Percentiles rank a stretch among this genome's conserved stretches.
phyloP scores from a whole-genome alignment of 2,329 filamentous ascomycete species.

The Clonostachys solani region DNA sequence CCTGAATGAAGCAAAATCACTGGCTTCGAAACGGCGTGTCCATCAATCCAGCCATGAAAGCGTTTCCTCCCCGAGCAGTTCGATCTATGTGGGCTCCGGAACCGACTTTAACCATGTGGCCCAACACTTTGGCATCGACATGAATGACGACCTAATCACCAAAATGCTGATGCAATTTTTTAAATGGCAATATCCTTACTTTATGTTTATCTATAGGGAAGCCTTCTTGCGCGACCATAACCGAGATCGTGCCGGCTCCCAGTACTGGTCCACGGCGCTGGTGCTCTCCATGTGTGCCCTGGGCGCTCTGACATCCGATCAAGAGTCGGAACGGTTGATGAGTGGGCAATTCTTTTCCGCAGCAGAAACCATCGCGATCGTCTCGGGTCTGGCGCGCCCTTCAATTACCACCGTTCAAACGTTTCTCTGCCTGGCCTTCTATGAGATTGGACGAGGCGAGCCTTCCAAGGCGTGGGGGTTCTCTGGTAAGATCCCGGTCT shows the following conservation, averaged over 20 bases:
- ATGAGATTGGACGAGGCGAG: conserved; percentile 17
- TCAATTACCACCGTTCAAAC: conserved; percentile 15
- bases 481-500: conserved; percentile 10
- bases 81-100: not conserved
- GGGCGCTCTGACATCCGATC: conserved; percentile 8
- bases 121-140: conserved; percentile 14
- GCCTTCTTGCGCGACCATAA: conserved; percentile 17
- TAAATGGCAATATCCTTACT: conserved; percentile 20
- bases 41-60: too few relatives aligned
- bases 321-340: not conserved
- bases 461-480: conserved; percentile 18
- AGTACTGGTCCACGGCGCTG: conserved; percentile 17
- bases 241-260: conserved; percentile 6
- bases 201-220: conserved; percentile 22
- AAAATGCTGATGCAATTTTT: conserved; percentile 15
- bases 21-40: not conserved
- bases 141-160: conserved; percentile 11
- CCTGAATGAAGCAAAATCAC: conserved; percentile 4
- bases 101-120: conserved; percentile 9
- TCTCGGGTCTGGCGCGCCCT: conserved; percentile 11
- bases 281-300: conserved; percentile 15
- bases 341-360: conserved; percentile 12
- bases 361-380: conserved; percentile 17
- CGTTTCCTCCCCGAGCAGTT: too few relatives aligned
- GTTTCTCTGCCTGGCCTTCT: conserved; percentile 18